A percentile compares a stretch with the other conserved stretches of the same genome.
These are phyloP conservation scores for Rhododendron molle DNA, from an alignment of 148 eudicot genomes.

Conservation along the genomic window DNA sequence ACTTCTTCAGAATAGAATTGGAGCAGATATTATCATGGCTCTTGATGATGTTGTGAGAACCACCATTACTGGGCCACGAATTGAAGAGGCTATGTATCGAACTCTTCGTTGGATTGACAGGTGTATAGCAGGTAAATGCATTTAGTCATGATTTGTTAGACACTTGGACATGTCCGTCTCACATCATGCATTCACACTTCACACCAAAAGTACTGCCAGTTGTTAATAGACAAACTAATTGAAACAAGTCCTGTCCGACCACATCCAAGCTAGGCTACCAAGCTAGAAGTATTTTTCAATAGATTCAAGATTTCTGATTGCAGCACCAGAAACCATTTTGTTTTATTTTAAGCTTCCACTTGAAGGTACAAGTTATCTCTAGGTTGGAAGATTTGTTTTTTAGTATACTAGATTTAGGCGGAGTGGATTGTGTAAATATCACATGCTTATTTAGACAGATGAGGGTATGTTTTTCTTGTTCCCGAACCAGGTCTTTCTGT, in stretches of 20 bases:
- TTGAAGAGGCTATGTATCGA: constrained; percentile 93
- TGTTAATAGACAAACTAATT: background rate
- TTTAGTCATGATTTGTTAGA: background rate
- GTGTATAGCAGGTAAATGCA: constrained; percentile 64
- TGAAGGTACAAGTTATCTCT: background rate
- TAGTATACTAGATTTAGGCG: background rate
- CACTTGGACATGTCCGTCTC: background rate
- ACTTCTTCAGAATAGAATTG: constrained; percentile 1
- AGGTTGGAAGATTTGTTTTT: background rate
- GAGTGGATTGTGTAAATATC: background rate
- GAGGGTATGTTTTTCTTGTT: background rate
- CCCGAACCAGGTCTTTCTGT: background rate
- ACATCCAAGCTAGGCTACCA: background rate
- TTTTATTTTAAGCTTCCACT: background rate
- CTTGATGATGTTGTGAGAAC: constrained; percentile 90
- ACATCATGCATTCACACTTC: background rate
- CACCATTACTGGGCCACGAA: constrained; percentile 80
- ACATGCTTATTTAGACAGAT: background rate
- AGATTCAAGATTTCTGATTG: background rate
- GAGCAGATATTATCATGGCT: constrained; percentile 65
- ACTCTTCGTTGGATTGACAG: constrained; percentile 96
- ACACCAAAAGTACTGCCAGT: background rate
- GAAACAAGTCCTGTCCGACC: background rate
- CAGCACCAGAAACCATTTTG: background rate
- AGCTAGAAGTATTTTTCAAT: background rate